Conservation (phyloP, 768 basidiomycete species). For the Clathrus columnatus region DNA sequence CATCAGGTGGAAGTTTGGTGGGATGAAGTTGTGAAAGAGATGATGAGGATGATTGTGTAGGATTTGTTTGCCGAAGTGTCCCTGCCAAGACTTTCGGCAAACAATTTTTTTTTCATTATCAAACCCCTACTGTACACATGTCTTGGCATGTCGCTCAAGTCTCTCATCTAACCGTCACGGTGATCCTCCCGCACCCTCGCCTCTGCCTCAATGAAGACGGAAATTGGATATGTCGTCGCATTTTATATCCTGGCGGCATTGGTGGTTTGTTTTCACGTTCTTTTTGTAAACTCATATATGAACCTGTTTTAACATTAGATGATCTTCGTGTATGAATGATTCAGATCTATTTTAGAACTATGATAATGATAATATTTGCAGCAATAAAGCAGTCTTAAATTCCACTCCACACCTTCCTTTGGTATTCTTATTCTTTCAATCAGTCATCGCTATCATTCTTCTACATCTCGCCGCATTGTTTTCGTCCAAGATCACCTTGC, state of each 20-base stretch:
- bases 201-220: too few relatives aligned
- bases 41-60: constrained; percentile 34
- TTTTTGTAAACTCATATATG: too few relatives aligned
- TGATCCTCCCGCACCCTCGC: too few relatives aligned
- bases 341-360: constrained; percentile 10
- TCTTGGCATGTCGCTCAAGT: too few relatives aligned
- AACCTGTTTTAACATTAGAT: too few relatives aligned
- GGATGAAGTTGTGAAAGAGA: constrained; percentile 43
- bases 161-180: too few relatives aligned
- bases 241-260: background rate
- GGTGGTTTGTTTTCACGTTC: background rate
- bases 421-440: constrained; percentile 57
- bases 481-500: constrained; percentile 30
- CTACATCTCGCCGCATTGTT: constrained; percentile 46
- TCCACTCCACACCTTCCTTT: constrained; percentile 58
- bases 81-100: too few relatives aligned
- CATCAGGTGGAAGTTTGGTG: constrained; percentile 59
- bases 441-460: constrained; percentile 58
- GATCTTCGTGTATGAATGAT: constrained; percentile 37
- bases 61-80: background rate
- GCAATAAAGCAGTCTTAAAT: constrained; percentile 71
- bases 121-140: too few relatives aligned
- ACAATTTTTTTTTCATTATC: too few relatives aligned
- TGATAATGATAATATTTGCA: constrained; percentile 20
- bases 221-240: background rate